Percentiles rank a stretch among this genome's conserved stretches.
Evolutionary conservation across 257 asterid genomes (phyloP).

Genomic region (Solanum sejunctum): DNA sequence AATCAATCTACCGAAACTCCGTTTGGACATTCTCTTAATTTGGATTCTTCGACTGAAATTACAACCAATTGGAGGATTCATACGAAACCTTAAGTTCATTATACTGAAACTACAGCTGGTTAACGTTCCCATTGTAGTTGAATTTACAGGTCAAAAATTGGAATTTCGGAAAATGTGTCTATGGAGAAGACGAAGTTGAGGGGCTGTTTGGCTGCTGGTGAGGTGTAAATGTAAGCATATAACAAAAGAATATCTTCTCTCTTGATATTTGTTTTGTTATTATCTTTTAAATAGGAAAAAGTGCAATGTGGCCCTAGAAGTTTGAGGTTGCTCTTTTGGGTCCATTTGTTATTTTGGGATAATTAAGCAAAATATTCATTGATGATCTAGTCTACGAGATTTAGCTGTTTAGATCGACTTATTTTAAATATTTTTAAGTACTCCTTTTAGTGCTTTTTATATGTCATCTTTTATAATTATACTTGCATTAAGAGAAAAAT

Average conservation of each 20-base stretch:
- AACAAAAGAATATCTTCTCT: neutral
- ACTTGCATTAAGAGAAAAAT: no score
- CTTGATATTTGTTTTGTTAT: neutral
- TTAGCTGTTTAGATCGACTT: no score
- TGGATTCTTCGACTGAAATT: slow-evolving; percentile 8
- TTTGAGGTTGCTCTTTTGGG: neutral
- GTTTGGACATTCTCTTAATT: slow-evolving; percentile 18
- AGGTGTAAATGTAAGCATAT: neutral
- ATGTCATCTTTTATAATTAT: no score
- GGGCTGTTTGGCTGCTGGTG: neutral
- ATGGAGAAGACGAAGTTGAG: neutral
- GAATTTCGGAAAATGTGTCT: neutral
- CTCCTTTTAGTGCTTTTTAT: no score
- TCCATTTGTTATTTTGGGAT: neutral
- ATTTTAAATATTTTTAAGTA: no score
- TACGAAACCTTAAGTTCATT: slow-evolving; percentile 3
- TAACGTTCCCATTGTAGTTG: slow-evolving; percentile 41
- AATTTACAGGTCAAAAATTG: neutral
- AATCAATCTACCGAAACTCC: slow-evolving; percentile 22
- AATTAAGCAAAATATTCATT: neutral
- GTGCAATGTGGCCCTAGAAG: neutral
- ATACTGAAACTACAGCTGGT: slow-evolving; percentile 33
- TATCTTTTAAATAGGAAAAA: neutral
- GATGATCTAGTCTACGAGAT: no score
- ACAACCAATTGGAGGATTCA: slow-evolving; percentile 21